Conservation (phyloP, 2,329 filamentous ascomycete species). For the Cercospora brassicicola region DNA sequence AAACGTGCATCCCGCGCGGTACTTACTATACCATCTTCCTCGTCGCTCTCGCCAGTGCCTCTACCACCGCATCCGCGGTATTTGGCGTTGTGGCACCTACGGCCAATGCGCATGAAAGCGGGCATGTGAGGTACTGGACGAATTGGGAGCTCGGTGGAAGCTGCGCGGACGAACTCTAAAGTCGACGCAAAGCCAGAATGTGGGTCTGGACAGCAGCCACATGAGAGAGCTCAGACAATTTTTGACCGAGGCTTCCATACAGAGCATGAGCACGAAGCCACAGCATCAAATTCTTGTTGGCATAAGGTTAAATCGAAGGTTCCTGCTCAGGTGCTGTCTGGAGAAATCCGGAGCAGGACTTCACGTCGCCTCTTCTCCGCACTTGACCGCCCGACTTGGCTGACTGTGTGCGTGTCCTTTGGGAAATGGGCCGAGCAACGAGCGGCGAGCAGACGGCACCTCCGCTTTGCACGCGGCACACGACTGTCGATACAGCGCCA, state of each 20-base stretch:
- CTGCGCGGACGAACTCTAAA: conserved; percentile 7
- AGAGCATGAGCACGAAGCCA: conserved; percentile 1
- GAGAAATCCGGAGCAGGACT: conserved; percentile 3
- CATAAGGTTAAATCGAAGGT: conserved; percentile 9
- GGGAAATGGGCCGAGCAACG: conserved; percentile 8
- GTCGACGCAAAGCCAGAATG: neutral
- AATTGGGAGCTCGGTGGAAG: conserved; percentile 7
- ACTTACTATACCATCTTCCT: conserved; percentile 3
- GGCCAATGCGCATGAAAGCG: conserved; percentile 7
- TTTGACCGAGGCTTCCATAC: conserved; percentile 10
- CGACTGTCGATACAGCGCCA: neutral
- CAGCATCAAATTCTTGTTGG: neutral
- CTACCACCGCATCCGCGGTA: conserved; percentile 9
- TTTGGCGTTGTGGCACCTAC: conserved; percentile 9
- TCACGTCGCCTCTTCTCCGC: conserved; percentile 2
- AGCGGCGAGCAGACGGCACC: conserved; percentile 6
- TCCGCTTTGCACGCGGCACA: neutral
- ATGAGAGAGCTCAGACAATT: conserved; percentile 2
- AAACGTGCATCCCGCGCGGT: neutral
- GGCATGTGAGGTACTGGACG: conserved; percentile 9
- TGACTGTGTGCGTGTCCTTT: neutral
- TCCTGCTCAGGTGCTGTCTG: neutral
- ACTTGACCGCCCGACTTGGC: conserved; percentile 1
- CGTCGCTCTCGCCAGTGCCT: neutral
- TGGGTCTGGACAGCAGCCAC: conserved; percentile 13